Conservation (phyloP, 805 yeast species). For the Wickerhamiella cacticola region DNA sequence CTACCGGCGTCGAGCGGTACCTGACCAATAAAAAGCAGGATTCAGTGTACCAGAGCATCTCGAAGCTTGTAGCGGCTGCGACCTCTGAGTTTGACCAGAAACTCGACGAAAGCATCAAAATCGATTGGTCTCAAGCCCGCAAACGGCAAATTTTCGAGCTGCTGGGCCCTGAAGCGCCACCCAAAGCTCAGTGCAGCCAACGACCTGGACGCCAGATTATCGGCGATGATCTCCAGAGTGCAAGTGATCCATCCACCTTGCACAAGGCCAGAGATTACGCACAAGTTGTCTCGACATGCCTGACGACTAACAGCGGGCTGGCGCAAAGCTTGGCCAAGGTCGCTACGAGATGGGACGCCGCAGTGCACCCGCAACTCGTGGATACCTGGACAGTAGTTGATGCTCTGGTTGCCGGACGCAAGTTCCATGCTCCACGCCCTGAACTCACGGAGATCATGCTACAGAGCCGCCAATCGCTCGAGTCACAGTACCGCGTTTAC, state of each 20-base stretch:
- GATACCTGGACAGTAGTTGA: conserved; percentile 24
- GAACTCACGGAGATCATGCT: conserved; percentile 35
- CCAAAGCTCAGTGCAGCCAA: conserved; percentile 34
- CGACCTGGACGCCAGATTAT: conserved; percentile 1
- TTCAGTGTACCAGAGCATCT: conserved; percentile 69
- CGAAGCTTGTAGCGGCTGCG: conserved; percentile 59
- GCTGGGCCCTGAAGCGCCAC: conserved; percentile 40
- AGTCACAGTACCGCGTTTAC: conserved; percentile 63
- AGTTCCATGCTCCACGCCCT: conserved; percentile 6
- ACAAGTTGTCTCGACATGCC: background rate
- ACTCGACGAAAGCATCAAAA: conserved; percentile 55
- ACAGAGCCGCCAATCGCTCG: conserved; percentile 45
- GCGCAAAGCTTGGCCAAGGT: conserved; percentile 40
- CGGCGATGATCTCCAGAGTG: too few species aligned
- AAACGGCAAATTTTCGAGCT: conserved; percentile 62
- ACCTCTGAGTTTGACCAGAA: conserved; percentile 73
- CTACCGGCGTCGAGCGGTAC: conserved; percentile 47
- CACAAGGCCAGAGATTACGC: conserved; percentile 11
- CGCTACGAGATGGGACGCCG: conserved; percentile 38
- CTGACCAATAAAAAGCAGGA: conserved; percentile 66
- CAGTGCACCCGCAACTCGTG: conserved; percentile 51
- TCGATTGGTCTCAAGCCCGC: conserved; percentile 68
- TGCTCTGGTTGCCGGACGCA: conserved; percentile 10
- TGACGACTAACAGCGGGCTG: background rate
- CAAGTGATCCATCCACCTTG: too few species aligned